phyloP scores from a whole-genome alignment of 2,329 filamentous ascomycete genomes.

The Escovopsis weberi region DNA sequence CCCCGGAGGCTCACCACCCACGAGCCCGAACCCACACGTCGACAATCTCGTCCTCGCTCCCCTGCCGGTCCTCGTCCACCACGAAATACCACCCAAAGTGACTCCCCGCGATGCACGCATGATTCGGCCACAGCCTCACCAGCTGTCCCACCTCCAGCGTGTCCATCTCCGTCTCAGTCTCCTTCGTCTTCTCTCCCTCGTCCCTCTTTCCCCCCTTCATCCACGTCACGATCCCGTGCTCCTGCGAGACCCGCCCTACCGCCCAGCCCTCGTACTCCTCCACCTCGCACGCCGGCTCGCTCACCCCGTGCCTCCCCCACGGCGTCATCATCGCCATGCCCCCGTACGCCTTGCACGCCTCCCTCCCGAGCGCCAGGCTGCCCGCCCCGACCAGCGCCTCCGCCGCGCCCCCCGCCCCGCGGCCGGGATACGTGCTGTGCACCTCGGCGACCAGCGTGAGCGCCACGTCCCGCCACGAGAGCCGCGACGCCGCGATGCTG shows the following conservation, averaged over 20 bases:
- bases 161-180: slow-evolving; percentile 14
- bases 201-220: slow-evolving; percentile 8
- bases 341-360: slow-evolving; percentile 56
- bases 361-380: slow-evolving; percentile 54
- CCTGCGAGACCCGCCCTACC: slow-evolving; percentile 58
- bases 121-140: slow-evolving; percentile 63
- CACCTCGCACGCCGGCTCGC: slow-evolving; percentile 14
- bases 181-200: slow-evolving; percentile 4
- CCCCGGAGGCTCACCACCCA: slow-evolving; percentile 10
- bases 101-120: slow-evolving; percentile 63
- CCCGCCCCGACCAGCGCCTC: slow-evolving; percentile 60
- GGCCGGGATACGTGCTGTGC: slow-evolving; percentile 48
- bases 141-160: slow-evolving; percentile 47
- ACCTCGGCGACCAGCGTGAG: slow-evolving; percentile 60
- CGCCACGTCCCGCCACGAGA: slow-evolving; percentile 44
- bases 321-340: slow-evolving; percentile 57
- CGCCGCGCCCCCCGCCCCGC: slow-evolving; percentile 30
- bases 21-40: slow-evolving; percentile 48
- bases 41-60: slow-evolving; percentile 45
- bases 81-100: slow-evolving; percentile 61
- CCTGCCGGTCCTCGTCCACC: slow-evolving; percentile 45
- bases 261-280: slow-evolving; percentile 43
- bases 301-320: slow-evolving; percentile 29
- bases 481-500: slow-evolving; percentile 29
- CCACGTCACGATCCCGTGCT: slow-evolving; percentile 62